Evolutionary conservation across 2,329 filamentous ascomycete species (phyloP).

Genomic region (Emericellopsis cladophorae): DNA sequence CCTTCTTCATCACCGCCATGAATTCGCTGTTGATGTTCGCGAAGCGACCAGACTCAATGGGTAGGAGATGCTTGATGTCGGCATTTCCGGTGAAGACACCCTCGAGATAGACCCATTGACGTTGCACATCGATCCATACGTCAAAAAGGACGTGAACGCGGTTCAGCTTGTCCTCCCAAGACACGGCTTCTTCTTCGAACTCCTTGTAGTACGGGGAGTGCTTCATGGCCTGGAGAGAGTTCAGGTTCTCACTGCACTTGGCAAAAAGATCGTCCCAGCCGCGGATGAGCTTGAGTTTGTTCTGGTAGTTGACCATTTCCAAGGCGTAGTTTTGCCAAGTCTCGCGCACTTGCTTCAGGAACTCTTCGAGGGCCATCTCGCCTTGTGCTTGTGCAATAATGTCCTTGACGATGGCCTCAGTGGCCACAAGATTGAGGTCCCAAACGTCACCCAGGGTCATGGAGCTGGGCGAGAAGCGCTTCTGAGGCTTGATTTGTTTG

Average conservation of each 20-base stretch:
- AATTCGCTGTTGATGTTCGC: conserved; percentile 99
- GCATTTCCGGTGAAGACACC: conserved; percentile 98
- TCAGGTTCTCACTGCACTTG: conserved; percentile 95
- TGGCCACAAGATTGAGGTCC: conserved; percentile 85
- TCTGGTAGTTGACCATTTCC: conserved; percentile 94
- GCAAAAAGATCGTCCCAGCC: conserved; percentile 98
- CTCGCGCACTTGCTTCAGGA: conserved; percentile 89
- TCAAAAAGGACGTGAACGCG: conserved; percentile 95
- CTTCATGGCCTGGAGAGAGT: conserved; percentile 95
- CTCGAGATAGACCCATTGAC: conserved; percentile 98
- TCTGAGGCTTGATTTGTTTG: conserved; percentile 84
- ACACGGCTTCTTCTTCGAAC: conserved; percentile 92
- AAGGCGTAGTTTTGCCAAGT: conserved; percentile 93
- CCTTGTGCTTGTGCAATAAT: conserved; percentile 94
- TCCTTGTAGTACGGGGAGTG: conserved; percentile 99
- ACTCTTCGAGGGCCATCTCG: conserved; percentile 97
- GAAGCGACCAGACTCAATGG: conserved; percentile 92
- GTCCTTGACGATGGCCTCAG: conserved; percentile 77
- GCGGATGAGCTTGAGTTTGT: conserved; percentile 91
- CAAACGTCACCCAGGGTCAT: conserved; percentile 98
- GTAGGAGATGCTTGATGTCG: conserved; percentile 95
- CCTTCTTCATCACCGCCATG: conserved; percentile 98
- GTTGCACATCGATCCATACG: conserved; percentile 99
- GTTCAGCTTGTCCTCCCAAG: conserved; percentile 97
- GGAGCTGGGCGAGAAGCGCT: conserved; percentile 84